Evolutionary conservation across 2,329 filamentous ascomycete species (phyloP).

Genomic region (Salinomyces thailandicus): DNA sequence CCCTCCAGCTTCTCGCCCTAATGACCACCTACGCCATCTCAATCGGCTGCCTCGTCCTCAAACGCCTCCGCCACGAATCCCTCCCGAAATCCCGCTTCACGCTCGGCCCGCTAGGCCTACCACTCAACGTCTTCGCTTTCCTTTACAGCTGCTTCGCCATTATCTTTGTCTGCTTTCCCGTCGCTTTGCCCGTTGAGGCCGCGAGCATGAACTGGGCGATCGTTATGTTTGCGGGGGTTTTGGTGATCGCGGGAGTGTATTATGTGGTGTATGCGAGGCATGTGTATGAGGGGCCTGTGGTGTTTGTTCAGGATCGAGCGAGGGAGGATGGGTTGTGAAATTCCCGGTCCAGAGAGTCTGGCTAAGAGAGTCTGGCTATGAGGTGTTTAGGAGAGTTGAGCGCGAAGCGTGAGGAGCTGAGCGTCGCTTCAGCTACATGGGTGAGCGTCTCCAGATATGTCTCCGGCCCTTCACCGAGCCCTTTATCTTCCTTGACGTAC

Average conservation of each 20-base stretch:
- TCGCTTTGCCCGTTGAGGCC: constrained; percentile 17
- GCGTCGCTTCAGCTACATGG: no score
- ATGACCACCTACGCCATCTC: constrained; percentile 32
- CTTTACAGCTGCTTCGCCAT: constrained; percentile 38
- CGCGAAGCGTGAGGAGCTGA: no score
- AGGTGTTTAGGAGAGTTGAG: no score
- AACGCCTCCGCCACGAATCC: constrained; percentile 24
- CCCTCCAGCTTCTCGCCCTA: constrained; percentile 29
- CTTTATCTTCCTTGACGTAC: no score
- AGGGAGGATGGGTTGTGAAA: not conserved
- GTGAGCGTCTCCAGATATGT: no score
- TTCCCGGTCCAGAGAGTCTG: no score
- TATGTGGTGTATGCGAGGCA: constrained; percentile 27
- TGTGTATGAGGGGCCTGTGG: constrained; percentile 15
- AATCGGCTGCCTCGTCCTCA: constrained; percentile 27
- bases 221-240: constrained; percentile 24
- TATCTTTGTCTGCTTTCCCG: constrained; percentile 42
- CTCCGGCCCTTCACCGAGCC: no score
- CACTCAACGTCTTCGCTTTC: constrained; percentile 39
- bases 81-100: constrained; percentile 30
- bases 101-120: constrained; percentile 30
- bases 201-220: not conserved
- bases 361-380: no score
- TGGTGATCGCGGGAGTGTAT: constrained; percentile 32
- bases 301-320: not conserved